A percentile compares a stretch with the other conserved stretches of the same genome.
These are phyloP conservation scores for Dioscorea alata DNA, from an alignment of 106 monocot species.

Conservation along the genomic window DNA sequence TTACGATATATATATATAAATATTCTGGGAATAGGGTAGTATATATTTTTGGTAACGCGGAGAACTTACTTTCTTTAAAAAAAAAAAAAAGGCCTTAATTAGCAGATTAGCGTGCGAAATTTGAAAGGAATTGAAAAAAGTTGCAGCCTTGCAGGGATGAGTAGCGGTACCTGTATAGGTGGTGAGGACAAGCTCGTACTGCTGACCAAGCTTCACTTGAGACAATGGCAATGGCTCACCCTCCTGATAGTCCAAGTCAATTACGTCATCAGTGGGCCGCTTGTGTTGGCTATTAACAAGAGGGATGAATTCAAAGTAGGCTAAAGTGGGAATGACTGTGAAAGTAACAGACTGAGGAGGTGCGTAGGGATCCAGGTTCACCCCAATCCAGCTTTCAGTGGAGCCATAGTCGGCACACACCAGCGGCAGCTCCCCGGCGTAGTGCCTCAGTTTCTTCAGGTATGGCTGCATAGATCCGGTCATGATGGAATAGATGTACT, in stretches of 20 bases:
- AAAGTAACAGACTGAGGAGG: conserved; percentile 42
- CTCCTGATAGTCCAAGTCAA: conserved; percentile 7
- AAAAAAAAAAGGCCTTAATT: too few species aligned
- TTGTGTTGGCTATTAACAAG: not conserved
- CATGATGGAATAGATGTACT: conserved; percentile 56
- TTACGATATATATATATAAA: too few species aligned
- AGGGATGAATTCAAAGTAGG: conserved; percentile 63
- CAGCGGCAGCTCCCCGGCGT: conserved; percentile 36
- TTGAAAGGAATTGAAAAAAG: conserved; percentile 7
- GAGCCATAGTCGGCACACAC: conserved; percentile 59
- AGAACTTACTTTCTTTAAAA: too few species aligned
- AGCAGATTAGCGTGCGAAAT: not conserved
- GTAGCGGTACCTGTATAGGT: conserved; percentile 64
- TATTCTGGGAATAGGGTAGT: too few species aligned
- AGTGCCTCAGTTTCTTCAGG: conserved; percentile 47
- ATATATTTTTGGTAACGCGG: too few species aligned
- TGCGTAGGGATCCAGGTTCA: conserved; percentile 33
- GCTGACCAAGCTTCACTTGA: conserved; percentile 26
- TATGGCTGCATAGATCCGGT: conserved; percentile 64
- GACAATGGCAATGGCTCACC: conserved; percentile 29
- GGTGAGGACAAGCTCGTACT: conserved; percentile 67
- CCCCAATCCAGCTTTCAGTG: conserved; percentile 63
- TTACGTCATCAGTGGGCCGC: conserved; percentile 15
- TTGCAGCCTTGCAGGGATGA: too few species aligned
- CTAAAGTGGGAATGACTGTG: conserved; percentile 38